Evolutionary conservation across 345 rosid species (phyloP).

Genomic region (Citrus glauca): DNA sequence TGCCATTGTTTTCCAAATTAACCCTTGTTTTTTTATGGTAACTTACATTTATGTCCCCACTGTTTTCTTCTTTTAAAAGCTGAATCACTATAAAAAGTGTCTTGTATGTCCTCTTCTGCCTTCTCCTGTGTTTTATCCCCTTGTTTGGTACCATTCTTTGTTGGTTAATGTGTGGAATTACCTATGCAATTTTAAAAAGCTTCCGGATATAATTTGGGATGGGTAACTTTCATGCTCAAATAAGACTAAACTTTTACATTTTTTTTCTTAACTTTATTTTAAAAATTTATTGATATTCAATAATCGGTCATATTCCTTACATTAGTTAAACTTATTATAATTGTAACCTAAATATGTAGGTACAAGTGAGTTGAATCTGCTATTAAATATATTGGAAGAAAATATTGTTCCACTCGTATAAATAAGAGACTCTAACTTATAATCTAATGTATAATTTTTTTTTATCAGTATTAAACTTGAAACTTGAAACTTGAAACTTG

Average conservation of each 20-base stretch:
- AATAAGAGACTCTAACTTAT: too few species aligned
- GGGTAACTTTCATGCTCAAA: not conserved
- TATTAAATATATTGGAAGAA: too few species aligned
- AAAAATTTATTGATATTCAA: not conserved
- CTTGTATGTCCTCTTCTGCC: constrained; percentile 17
- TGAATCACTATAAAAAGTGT: constrained; percentile 4
- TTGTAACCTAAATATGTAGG: too few species aligned
- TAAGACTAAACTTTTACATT: not conserved
- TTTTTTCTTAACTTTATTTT: too few species aligned
- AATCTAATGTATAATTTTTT: too few species aligned
- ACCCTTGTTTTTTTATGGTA: not conserved
- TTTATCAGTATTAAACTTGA: too few species aligned
- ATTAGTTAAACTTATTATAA: too few species aligned
- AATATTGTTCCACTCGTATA: too few species aligned
- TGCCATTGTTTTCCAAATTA: not conserved
- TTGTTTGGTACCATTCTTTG: not conserved
- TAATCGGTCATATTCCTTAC: too few species aligned
- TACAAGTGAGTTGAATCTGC: too few species aligned
- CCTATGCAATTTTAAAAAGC: not conserved
- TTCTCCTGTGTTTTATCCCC: not conserved
- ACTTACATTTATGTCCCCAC: not conserved
- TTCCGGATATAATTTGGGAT: not conserved
- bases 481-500: too few species aligned
- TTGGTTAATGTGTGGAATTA: constrained; percentile 2
- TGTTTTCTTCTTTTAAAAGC: constrained; percentile 2